Base-by-base conservation (phyloP, 257 asterid genomes). In the Primulina huaijiensis region DNA sequence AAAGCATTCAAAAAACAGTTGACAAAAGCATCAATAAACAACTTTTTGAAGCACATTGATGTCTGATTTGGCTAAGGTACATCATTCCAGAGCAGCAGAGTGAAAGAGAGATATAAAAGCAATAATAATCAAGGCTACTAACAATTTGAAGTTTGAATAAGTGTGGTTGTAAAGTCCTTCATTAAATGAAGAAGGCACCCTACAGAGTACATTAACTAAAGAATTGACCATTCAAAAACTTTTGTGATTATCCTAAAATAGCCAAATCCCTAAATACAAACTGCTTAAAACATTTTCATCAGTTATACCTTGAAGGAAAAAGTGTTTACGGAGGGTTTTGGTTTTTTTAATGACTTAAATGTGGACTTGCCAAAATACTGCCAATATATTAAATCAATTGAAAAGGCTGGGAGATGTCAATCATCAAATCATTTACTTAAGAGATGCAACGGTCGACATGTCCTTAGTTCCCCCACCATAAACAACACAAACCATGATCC, bases 41-140 rank as follows among this genome's bases (percentile, higher is more conserved):
- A 53, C 64, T 78, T 58, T 58, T 65, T 50, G 85, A 83, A 75
- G 86, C 86, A 82, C 83, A 83, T 33, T 71, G 25, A 29, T 71
- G 74, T 86, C 87, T 77, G 85, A 74, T 83, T 86, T 81, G 88
- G 88, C 82, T 83, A 83, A 86, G 60, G 37, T 21, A 60, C 88
- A 83, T 86, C 85, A 81, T 71, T 67, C 85, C 85, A 79, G 88
- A 72, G 79, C 33, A 69, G 56, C 56, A 64, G 67, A 20, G 33
- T 27, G 53, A 12, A 6, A 19, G 17, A 61, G 29, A 43, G 25
- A 23, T 23, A 30, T 6, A 43, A 37, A 11, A 61, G 62, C 25
- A 17, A n/a, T 40, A 10, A 53, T 23, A 29, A 19, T 30, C 46
- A 10, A n/a, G 27, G 40, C 20, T 20, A 29, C 62, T 27, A 11